Base-by-base conservation (phyloP, 2,329 filamentous ascomycete genomes). In the Aspergillus sp. region DNA sequence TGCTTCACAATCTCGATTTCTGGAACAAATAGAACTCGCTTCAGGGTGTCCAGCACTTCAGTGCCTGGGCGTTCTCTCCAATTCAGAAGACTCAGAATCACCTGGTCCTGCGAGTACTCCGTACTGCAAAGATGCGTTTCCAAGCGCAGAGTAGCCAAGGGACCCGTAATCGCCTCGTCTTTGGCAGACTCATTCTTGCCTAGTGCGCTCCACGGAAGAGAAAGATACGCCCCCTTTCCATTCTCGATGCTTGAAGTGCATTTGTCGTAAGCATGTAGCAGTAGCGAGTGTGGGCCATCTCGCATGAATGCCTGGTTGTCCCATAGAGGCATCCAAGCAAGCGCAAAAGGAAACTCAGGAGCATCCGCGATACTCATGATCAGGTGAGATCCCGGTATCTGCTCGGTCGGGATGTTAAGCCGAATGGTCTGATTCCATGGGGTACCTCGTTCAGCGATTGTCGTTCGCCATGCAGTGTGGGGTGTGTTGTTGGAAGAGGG, bases 1-100 rank as follows among this genome's bases (percentile, higher is more conserved):
- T 97, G 81, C 76, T 97, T 99, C 57, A 99, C 94, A 31, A 99
- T 89, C 72, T 99, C 95, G 51, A 97, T 96, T 69, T 99, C 94
- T 0, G 94, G 89, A 0, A 99, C 92, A 60, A 97, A 97, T 17
- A 92, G 86, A 45, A 97, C 83, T 60, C 92, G 87, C 67, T 88
- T 88, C 40, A 99, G 76, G 1, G 96, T 77, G 20, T 85, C 80
- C 1, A 89, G 79, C 1, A 97, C 79, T 32, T 92, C 85, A 23
- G 86, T 85, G 43, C 86, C 81, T 0, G 86, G 79, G 38, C 87
- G 81, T 11, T 93, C 88, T 65, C 85, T 90, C 94, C 94, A 97
- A 62, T 87, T 89, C 31, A 97, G 74, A 21, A 99, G 78, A 14
- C 90, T 88, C 16, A 97, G 76, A 10, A 99, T 82, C 14, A 88